Evolutionary conservation across 2,329 filamentous ascomycete genomes (phyloP).

Genomic region (Myriosclerotinia duriaeana): DNA sequence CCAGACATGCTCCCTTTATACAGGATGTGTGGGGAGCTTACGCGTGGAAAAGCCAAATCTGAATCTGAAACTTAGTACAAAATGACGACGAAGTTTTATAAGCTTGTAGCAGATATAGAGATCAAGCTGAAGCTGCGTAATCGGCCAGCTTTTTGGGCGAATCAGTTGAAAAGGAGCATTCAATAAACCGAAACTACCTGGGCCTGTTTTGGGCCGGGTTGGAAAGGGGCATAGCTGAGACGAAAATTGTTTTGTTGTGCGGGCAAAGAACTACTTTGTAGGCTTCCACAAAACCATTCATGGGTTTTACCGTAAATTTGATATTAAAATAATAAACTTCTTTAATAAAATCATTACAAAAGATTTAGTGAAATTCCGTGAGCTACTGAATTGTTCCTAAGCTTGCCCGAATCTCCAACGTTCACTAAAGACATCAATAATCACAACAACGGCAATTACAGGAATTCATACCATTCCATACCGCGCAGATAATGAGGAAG

Average conservation of each 20-base stretch:
- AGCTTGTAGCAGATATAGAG: not conserved
- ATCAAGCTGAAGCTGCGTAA: not conserved
- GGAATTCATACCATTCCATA: no score
- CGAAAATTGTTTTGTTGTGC: not conserved
- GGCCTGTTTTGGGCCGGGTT: not conserved
- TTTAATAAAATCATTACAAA: not conserved
- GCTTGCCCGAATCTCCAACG: constrained; percentile 26
- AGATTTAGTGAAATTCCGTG: not conserved
- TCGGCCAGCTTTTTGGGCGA: not conserved
- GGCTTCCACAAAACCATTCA: not conserved
- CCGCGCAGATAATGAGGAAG: no score
- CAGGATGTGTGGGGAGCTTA: not conserved
- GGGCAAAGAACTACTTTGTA: constrained; percentile 10
- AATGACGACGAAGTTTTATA: not conserved
- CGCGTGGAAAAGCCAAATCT: not conserved
- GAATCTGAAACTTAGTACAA: not conserved
- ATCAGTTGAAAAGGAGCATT: not conserved
- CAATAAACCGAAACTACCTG: not conserved
- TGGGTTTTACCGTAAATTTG: not conserved
- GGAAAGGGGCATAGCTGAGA: not conserved
- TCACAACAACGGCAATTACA: no score
- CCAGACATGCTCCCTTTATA: not conserved
- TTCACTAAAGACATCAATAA: constrained; percentile 26
- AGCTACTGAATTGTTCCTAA: not conserved
- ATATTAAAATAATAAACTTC: not conserved